phyloP scores from a whole-genome alignment of 441 rosid genomes.

The Adansonia madagascariensis region DNA sequence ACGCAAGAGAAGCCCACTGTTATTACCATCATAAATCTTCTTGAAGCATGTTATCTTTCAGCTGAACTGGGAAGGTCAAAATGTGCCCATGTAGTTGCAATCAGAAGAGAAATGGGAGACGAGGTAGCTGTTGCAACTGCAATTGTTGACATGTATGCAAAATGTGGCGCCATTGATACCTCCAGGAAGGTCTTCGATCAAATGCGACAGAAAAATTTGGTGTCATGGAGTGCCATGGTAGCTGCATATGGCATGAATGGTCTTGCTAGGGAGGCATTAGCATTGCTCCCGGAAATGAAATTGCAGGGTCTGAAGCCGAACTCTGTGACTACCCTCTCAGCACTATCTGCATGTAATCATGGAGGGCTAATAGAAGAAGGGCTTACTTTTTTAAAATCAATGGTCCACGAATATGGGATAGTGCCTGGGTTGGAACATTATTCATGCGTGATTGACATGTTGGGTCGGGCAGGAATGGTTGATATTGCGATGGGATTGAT shows the following conservation, averaged over 20 bases:
- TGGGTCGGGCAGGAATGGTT: constrained; percentile 59
- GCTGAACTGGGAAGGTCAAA: constrained; percentile 50
- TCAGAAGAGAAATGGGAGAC: constrained; percentile 46
- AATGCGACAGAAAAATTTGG: constrained; percentile 38
- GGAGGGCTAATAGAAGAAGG: constrained; percentile 56
- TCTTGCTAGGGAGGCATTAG: constrained; percentile 50
- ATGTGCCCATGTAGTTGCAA: constrained; percentile 56
- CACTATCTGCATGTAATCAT: constrained; percentile 64
- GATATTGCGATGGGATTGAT: constrained; percentile 48
- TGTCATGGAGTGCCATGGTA: constrained; percentile 62
- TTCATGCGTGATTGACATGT: constrained; percentile 60
- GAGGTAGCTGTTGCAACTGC: constrained; percentile 53
- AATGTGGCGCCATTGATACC: constrained; percentile 45
- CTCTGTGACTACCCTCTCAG: constrained; percentile 50
- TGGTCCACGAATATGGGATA: constrained; percentile 40
- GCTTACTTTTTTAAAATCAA: constrained; percentile 47
- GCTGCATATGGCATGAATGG: constrained; percentile 63
- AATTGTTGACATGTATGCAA: constrained; percentile 56
- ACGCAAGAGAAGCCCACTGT: constrained; percentile 39
- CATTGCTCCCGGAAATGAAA: constrained; percentile 46
- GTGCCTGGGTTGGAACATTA: constrained; percentile 48
- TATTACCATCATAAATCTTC: constrained; percentile 46
- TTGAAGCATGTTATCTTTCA: constrained; percentile 51
- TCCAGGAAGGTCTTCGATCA: constrained; percentile 50
- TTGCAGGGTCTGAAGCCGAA: constrained; percentile 47